Conservation (phyloP, 768 basidiomycete genomes). For the Psilocybe sp. region DNA sequence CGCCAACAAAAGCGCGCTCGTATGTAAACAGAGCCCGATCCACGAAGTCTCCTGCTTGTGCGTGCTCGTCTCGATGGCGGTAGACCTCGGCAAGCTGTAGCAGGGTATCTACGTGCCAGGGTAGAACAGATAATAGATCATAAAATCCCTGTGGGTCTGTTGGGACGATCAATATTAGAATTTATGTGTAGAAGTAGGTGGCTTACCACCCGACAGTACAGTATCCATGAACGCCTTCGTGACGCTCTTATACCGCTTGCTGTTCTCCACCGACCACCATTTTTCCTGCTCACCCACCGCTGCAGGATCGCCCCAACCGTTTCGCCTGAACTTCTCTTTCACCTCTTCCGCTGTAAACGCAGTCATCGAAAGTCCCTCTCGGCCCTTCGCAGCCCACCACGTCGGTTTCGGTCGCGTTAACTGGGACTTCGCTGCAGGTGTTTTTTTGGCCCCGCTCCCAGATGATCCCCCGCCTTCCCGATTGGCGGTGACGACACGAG, state of each 20-base stretch:
- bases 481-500: conserved; percentile 76
- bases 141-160: conserved; percentile 81
- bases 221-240: conserved; percentile 79
- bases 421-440: conserved; percentile 54
- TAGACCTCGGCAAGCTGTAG: conserved; percentile 84
- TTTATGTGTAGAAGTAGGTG: not conserved
- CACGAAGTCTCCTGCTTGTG: conserved; percentile 83
- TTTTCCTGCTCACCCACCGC: conserved; percentile 47
- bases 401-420: conserved; percentile 72
- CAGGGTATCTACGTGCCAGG: conserved; percentile 92
- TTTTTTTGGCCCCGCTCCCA: conserved; percentile 31
- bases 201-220: conserved; percentile 78
- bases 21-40: conserved; percentile 93
- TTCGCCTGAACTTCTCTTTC: conserved; percentile 34
- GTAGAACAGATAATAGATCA: conserved; percentile 69
- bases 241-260: conserved; percentile 77
- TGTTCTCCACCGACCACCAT: conserved; percentile 90
- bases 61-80: conserved; percentile 85
- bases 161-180: conserved; percentile 1
- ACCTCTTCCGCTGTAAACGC: conserved; percentile 55
- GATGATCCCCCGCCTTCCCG: conserved; percentile 34
- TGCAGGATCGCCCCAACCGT: conserved; percentile 32
- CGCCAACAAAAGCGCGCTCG: conserved; percentile 83
- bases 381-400: conserved; percentile 70
- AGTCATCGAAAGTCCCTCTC: conserved; percentile 73